These are phyloP conservation scores for Torulaspora quercuum DNA, from an alignment of 805 yeast species.

Conservation along the genomic window DNA sequence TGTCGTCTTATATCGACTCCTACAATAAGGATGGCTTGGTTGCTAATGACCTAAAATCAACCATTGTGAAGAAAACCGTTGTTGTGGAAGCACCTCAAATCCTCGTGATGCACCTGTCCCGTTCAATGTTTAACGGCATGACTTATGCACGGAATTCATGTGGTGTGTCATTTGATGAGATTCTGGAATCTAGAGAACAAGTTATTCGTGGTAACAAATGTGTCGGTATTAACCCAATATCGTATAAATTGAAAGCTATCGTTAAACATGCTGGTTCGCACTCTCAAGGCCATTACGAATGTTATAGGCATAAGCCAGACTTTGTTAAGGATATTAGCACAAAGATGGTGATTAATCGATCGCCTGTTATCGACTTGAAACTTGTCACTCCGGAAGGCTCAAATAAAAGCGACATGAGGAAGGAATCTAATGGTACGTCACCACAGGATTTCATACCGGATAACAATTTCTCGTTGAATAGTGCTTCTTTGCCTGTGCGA, in stretches of 20 bases:
- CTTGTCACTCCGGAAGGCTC: conserved; percentile 3
- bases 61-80: conserved; percentile 62
- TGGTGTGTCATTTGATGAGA: conserved; percentile 61
- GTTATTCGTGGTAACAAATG: conserved; percentile 22
- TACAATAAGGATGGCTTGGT: conserved; percentile 46
- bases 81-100: conserved; percentile 66
- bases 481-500: conserved; percentile 11
- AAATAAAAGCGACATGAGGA: conserved; percentile 1
- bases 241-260: conserved; percentile 63
- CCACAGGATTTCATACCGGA: conserved; percentile 3
- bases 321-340: conserved; percentile 36
- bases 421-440: not conserved
- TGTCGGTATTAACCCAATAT: conserved; percentile 31
- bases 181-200: conserved; percentile 46
- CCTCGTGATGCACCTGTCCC: conserved; percentile 76
- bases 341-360: conserved; percentile 30
- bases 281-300: conserved; percentile 85
- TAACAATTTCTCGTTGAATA: conserved; percentile 6
- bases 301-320: conserved; percentile 73
- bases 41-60: conserved; percentile 50
- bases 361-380: conserved; percentile 30
- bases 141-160: conserved; percentile 72
- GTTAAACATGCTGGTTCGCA: conserved; percentile 89
- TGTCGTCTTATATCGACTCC: conserved; percentile 46
- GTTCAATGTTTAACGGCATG: conserved; percentile 72